Base-by-base conservation (phyloP, 352 stramenopile species). In the Globisporangium barbulae region DNA sequence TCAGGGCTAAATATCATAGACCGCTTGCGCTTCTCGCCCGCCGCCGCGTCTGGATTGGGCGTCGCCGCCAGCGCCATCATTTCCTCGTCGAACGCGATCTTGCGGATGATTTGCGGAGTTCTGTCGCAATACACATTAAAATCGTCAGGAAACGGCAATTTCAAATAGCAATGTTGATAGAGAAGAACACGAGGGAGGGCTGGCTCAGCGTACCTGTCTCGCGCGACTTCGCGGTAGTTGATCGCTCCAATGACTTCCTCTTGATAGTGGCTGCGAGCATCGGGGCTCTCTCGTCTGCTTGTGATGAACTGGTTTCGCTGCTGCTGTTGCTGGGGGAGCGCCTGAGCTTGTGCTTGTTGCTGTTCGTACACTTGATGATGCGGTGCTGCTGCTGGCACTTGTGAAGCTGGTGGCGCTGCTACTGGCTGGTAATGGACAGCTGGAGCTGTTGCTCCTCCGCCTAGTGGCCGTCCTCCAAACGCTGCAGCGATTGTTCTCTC, bases 71-170 rank as follows among this genome's bases (percentile, higher is more conserved):
- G 45, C 3, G 69, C 72, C 72, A 79, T 79, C 72, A 76, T 76
- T 59, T 76, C 72, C 58, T 80, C 73, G 31, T 80, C 70, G 37
- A 80, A 80, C 22, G 70, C 70, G 52, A 80, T 80, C 19, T 71
- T 71, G 10, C 73, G 73, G 42, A 72, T 67, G 52, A 80, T 77
- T 44, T 67, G 67, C 1, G 70, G 70, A 1, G 73, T 80, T 31
- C 73, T 76, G 22, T 58, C 7, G 19, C 42, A 48, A 12, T 21
- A 48, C 19, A 48, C 5, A 48, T 47, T 15, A 15, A 48, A 5
- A 22, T 48, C 1, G 42, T 48, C 5, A 25, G 42, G 9, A 19
- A 21, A 22, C 6, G 21, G 5, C 42, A 12, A 17, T 21, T 56
- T 56, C 50, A 15, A 5, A 33, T 21, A 61, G 12, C 3, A 48